Evolutionary conservation across 371 early-diverging fungal species (phyloP).

Genomic region (Mycotypha africana): DNA sequence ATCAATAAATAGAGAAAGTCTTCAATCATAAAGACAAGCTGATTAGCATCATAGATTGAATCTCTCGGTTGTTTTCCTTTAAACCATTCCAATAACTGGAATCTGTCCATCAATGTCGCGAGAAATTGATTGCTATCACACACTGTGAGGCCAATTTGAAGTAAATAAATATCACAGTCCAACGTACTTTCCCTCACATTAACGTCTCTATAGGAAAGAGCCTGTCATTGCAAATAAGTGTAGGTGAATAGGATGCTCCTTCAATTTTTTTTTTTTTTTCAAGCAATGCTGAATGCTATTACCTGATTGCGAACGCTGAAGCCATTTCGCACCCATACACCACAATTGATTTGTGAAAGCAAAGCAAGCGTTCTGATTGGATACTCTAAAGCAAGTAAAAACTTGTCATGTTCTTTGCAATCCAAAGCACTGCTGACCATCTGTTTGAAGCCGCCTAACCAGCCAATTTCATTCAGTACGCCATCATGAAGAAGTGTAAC

Average conservation of each 20-base stretch:
- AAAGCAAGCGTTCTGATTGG: slow-evolving; percentile 68
- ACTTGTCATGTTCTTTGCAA: slow-evolving; percentile 11
- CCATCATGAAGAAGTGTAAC: slow-evolving; percentile 56
- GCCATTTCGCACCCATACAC: slow-evolving; percentile 95
- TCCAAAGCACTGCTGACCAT: slow-evolving; percentile 39
- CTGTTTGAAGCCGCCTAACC: slow-evolving; percentile 43
- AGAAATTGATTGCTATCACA: slow-evolving; percentile 72
- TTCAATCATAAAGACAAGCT: slow-evolving; percentile 72
- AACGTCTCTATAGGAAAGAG: slow-evolving; percentile 72
- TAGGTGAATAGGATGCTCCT: too few relatives aligned
- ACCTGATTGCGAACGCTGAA: slow-evolving; percentile 63
- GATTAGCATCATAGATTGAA: slow-evolving; percentile 57
- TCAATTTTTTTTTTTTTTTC: not conserved
- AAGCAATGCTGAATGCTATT: slow-evolving; percentile 6
- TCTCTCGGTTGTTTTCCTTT: slow-evolving; percentile 47
- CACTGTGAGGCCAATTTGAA: slow-evolving; percentile 68
- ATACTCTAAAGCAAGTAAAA: slow-evolving; percentile 63
- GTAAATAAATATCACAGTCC: slow-evolving; percentile 76
- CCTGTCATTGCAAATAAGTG: slow-evolving; percentile 34
- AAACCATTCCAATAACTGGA: slow-evolving; percentile 82
- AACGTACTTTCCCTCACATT: slow-evolving; percentile 77
- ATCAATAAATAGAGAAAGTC: slow-evolving; percentile 84
- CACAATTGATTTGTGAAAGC: slow-evolving; percentile 85
- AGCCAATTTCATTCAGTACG: slow-evolving; percentile 47
- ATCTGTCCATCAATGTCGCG: slow-evolving; percentile 73